phyloP scores from a whole-genome alignment of 306 rosid genomes.

The Prosopis cineraria region DNA sequence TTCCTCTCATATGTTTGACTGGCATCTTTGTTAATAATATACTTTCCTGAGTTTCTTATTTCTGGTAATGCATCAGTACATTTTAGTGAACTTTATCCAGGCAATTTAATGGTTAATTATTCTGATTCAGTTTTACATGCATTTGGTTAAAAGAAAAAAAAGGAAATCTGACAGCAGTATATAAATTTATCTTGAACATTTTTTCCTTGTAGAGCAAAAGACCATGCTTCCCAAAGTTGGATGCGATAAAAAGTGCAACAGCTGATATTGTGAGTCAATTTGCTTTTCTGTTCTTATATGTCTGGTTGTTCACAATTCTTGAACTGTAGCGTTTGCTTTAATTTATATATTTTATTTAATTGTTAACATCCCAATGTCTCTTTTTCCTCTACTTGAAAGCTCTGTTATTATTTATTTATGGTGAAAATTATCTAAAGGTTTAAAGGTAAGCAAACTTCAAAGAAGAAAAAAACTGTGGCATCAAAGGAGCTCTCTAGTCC shows the following conservation, averaged over 20 bases:
- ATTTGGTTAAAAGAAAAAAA: constrained; percentile 12
- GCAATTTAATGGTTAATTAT: constrained; percentile 22
- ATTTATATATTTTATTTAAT: not conserved
- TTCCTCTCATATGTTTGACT: constrained; percentile 7
- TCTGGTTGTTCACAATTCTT: constrained; percentile 14
- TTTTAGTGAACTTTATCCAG: constrained; percentile 25
- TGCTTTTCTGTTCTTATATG: constrained; percentile 9
- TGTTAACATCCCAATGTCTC: constrained; percentile 1
- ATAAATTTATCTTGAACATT: constrained; percentile 20
- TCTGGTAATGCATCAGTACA: no score
- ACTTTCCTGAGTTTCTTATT: constrained; percentile 8
- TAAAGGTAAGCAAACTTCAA: not conserved
- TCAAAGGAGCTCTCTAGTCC: not conserved
- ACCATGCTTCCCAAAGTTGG: constrained; percentile 76
- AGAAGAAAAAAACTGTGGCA: not conserved
- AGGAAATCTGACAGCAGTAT: not conserved
- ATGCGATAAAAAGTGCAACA: constrained; percentile 84
- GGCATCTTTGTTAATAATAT: constrained; percentile 12
- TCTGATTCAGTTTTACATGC: constrained; percentile 19
- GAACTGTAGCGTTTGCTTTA: not conserved
- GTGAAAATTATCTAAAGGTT: not conserved
- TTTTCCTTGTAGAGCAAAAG: constrained; percentile 77
- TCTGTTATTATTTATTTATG: not conserved
- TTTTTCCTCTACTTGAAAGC: constrained; percentile 16
- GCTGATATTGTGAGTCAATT: constrained; percentile 87